These are phyloP conservation scores for Phytophthora sp. DNA, from an alignment of 352 stramenopile genomes.

Conservation along the genomic window DNA sequence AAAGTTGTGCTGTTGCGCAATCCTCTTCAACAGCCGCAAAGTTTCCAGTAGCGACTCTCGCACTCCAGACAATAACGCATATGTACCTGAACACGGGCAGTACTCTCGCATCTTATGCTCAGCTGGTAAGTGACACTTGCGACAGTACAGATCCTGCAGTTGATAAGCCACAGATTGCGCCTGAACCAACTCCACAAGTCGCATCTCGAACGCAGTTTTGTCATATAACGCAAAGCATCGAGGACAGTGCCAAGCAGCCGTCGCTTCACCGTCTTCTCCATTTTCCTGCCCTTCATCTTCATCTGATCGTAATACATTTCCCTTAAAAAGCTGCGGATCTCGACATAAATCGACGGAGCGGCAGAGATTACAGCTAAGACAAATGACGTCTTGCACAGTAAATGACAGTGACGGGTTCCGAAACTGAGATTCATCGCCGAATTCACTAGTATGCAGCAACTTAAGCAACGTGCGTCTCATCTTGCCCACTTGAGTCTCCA, in stretches of 20 bases:
- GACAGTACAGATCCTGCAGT: conserved; percentile 90
- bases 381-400: conserved; percentile 97
- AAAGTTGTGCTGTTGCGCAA: conserved; percentile 75
- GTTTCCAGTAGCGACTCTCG: conserved; percentile 57
- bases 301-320: conserved; percentile 42
- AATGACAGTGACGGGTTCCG: conserved; percentile 95
- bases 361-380: conserved; percentile 95
- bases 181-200: conserved; percentile 92
- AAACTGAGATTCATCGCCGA: conserved; percentile 88
- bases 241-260: conserved; percentile 87
- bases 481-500: conserved; percentile 90
- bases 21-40: conserved; percentile 64
- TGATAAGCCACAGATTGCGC: conserved; percentile 92
- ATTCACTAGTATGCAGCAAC: conserved; percentile 78
- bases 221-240: conserved; percentile 94
- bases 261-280: conserved; percentile 23
- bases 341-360: conserved; percentile 97
- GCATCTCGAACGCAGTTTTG: conserved; percentile 87
- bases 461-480: conserved; percentile 93
- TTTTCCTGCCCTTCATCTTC: conserved; percentile 38
- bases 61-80: conserved; percentile 41
- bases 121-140: conserved; percentile 76
- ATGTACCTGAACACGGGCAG: conserved; percentile 83
- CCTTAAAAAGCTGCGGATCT: conserved; percentile 90
- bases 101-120: conserved; percentile 83